These are phyloP conservation scores for Exophiala sp. DNA, from an alignment of 2,329 filamentous ascomycete species.

Conservation along the genomic window DNA sequence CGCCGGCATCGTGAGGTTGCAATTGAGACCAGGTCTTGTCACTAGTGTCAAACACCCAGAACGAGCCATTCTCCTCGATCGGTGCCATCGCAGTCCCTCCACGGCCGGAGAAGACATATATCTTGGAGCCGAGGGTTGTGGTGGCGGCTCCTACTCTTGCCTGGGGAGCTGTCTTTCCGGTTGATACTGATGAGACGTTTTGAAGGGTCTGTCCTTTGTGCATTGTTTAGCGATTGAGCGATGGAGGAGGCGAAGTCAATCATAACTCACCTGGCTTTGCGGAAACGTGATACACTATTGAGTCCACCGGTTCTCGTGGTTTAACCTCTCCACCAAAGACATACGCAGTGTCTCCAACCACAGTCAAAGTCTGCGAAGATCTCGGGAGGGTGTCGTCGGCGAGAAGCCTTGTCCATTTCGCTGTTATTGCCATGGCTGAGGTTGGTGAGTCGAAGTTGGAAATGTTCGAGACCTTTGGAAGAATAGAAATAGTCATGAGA, in stretches of 20 bases:
- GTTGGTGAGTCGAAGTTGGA: neutral
- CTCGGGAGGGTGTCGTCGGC: conserved; percentile 49
- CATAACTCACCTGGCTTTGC: conserved; percentile 19
- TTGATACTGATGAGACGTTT: conserved; percentile 45
- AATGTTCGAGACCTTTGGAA: neutral
- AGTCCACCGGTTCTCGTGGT: conserved; percentile 66
- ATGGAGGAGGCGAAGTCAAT: conserved; percentile 6
- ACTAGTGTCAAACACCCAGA: conserved; percentile 73
- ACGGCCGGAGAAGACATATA: conserved; percentile 80
- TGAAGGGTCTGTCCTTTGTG: conserved; percentile 32
- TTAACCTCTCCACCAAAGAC: conserved; percentile 75
- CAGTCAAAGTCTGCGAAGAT: conserved; percentile 69
- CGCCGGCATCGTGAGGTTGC: conserved; percentile 48
- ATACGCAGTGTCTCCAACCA: conserved; percentile 57
- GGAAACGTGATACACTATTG: conserved; percentile 64
- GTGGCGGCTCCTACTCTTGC: conserved; percentile 72
- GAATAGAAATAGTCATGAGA: neutral
- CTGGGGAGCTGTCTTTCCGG: conserved; percentile 46
- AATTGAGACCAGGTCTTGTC: conserved; percentile 63
- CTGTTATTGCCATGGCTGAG: neutral
- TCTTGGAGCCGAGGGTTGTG: conserved; percentile 62
- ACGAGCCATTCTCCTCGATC: conserved; percentile 67
- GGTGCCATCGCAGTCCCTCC: conserved; percentile 66
- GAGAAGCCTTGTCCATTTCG: conserved; percentile 3
- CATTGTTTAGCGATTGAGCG: neutral